These are phyloP conservation scores for Eucalyptus pauciflora DNA, from an alignment of 345 rosid species.

Conservation along the genomic window DNA sequence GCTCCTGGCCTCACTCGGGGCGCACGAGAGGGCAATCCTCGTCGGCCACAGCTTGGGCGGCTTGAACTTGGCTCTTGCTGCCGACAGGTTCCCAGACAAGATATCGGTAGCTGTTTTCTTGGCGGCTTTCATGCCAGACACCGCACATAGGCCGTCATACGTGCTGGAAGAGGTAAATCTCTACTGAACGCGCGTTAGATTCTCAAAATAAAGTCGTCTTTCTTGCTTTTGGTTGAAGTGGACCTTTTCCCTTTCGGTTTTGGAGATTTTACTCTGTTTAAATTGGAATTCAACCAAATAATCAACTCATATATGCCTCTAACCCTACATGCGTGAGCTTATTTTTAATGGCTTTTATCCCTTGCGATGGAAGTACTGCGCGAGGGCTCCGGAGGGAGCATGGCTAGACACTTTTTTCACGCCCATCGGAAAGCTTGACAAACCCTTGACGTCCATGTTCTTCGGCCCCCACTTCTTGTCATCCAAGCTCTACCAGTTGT, in stretches of 20 bases:
- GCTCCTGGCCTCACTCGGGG: conserved; percentile 14
- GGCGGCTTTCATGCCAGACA: neutral
- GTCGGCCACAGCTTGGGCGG: conserved; percentile 79
- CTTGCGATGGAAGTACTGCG: neutral
- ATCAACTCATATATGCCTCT: neutral
- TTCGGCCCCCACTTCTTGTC: conserved; percentile 11
- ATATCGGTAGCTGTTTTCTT: neutral
- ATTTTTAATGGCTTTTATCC: neutral
- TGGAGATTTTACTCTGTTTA: neutral
- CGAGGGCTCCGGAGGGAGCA: neutral
- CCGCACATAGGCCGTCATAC: neutral
- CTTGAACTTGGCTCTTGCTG: conserved; percentile 30
- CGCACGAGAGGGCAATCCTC: conserved; percentile 30
- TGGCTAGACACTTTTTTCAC: conserved; percentile 6
- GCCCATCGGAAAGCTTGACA: neutral
- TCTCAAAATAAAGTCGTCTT: neutral
- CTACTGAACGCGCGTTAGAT: neutral
- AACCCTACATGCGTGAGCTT: neutral
- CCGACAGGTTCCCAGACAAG: neutral
- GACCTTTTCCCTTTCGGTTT: neutral
- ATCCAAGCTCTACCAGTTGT: conserved; percentile 5
- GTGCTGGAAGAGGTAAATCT: neutral
- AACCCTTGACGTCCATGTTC: neutral
- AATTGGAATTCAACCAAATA: neutral
- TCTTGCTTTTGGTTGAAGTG: neutral